Evolutionary conservation across 345 rosid species (phyloP), one percentile per base, ranked within the genome.

Genomic region (Hibiscus syriacus): DNA sequence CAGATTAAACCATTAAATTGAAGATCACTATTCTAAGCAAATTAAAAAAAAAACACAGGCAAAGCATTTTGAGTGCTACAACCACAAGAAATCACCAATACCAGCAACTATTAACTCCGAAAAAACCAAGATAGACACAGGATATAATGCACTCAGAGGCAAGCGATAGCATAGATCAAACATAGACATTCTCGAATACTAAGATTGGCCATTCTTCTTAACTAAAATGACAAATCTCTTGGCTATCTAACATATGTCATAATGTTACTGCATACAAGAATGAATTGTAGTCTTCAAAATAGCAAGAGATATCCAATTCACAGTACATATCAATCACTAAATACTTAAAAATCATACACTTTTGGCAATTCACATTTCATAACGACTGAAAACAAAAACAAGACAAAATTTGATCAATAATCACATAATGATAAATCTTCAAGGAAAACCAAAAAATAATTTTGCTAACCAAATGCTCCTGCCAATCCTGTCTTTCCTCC

Each of bases 401-500:
- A 0, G 14, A 17, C 23, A n/a, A 25, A 34, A 14, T 11, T 27
- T 17, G 3, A 54, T 58, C 14, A 60, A 48, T 13, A 54, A 12
- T 52, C 13, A 41, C 56, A 17, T 23, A 27, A 25, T 36, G 43
- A 66, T 22, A 50, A n/a, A 11, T 14, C 27, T 19, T 14, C 1
- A 6, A 19, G 20, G 3, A 55, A 22, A 16, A 19, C 22, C 11
- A 70, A 20, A 58, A 16, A 38, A 4, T 20, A 32, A 46, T 17
- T 55, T n/a, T 64, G 72, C 85, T 74, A 68, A 87, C 88, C 86
- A 76, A 77, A 26, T 55, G 79, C 48, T 48, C 83, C 84, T 19
- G 82, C 63, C 79, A 76, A 68, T 49, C 84, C 81, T 14, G 70
- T 19, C 79, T 76, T 86, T 53, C 92, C 94, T 58, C 84, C 82